These are phyloP conservation scores for Emergomyces pasteurianus DNA, from an alignment of 2,329 filamentous ascomycete genomes.

Conservation along the genomic window DNA sequence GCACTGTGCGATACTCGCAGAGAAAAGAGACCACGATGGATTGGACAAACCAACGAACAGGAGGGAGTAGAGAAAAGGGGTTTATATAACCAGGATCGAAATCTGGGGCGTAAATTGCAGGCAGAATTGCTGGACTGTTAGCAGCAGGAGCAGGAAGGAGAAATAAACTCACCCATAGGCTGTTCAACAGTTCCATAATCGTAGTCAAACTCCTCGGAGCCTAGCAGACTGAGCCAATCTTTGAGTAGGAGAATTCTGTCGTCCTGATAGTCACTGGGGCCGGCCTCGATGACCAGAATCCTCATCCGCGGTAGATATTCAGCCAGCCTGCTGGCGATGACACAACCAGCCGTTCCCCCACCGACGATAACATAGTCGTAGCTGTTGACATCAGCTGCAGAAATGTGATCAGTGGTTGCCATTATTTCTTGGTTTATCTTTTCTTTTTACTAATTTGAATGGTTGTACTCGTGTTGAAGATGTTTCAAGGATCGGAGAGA, in stretches of 20 bases:
- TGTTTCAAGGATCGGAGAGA: background rate
- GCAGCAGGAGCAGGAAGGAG: background rate
- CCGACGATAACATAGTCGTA: slow-evolving; percentile 82
- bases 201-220: slow-evolving; percentile 70
- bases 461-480: background rate
- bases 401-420: slow-evolving; percentile 53
- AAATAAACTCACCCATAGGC: slow-evolving; percentile 50
- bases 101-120: background rate
- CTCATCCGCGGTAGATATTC: slow-evolving; percentile 74
- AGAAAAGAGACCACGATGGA: background rate
- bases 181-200: slow-evolving; percentile 85
- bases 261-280: slow-evolving; percentile 80
- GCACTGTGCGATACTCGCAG: background rate
- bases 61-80: background rate
- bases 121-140: background rate
- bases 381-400: slow-evolving; percentile 50
- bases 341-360: slow-evolving; percentile 76
- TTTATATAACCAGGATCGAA: background rate
- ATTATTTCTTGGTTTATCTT: background rate
- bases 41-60: too few relatives aligned
- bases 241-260: slow-evolving; percentile 76
- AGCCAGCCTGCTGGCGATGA: slow-evolving; percentile 66
- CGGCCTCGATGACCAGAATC: slow-evolving; percentile 74
- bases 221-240: slow-evolving; percentile 74
- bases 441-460: background rate